These are phyloP conservation scores for Pseudogymnoascus sp. DNA, from an alignment of 2,329 filamentous ascomycete genomes.

Conservation along the genomic window DNA sequence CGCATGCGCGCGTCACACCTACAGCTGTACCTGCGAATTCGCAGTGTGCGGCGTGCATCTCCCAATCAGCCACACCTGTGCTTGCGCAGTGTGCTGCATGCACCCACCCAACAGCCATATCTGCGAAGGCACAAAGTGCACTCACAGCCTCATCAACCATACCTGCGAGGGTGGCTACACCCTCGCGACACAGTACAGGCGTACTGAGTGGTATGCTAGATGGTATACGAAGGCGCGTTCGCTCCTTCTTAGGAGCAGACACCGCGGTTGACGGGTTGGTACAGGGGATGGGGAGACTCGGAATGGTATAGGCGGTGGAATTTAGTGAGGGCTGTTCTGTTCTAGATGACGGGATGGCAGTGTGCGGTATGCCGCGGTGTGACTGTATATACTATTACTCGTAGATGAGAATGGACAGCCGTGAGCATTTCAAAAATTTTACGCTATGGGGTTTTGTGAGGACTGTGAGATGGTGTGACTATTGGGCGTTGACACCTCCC, in stretches of 20 bases:
- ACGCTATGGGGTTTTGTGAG: neutral
- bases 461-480: neutral
- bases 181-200: neutral
- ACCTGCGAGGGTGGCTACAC: neutral
- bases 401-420: neutral
- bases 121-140: neutral
- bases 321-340: neutral
- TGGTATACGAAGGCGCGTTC: neutral
- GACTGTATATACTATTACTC: neutral
- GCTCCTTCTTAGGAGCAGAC: neutral
- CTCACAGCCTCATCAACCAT: neutral
- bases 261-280: neutral
- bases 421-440: neutral
- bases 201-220: neutral
- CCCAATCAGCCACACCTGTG: neutral
- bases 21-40: too few relatives aligned
- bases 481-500: neutral
- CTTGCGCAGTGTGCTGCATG: too few relatives aligned
- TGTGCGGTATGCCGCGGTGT: neutral
- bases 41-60: neutral
- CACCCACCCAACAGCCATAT: too few relatives aligned
- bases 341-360: neutral
- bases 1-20: too few relatives aligned
- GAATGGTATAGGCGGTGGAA: neutral
- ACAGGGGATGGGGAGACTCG: neutral